phyloP scores from a whole-genome alignment of 495 filamentous ascomycete species.

The Xylaria curta region DNA sequence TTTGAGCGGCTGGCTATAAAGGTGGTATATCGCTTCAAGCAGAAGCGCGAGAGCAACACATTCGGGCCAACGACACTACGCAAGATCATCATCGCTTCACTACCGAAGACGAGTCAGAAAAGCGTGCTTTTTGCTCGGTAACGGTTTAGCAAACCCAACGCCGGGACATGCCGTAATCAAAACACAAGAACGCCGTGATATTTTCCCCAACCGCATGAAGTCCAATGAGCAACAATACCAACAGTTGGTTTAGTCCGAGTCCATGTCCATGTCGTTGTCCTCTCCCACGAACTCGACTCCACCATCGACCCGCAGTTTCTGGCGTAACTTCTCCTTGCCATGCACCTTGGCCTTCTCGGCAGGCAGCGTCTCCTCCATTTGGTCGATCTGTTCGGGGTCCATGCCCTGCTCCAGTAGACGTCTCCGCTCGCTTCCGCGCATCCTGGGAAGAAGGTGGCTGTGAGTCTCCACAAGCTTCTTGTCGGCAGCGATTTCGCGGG shows the following conservation, averaged over 20 bases:
- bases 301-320: conserved; percentile 68
- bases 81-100: conserved; percentile 8
- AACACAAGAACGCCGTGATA: conserved; percentile 29
- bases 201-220: conserved; percentile 33
- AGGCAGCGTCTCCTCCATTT: conserved; percentile 52
- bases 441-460: conserved; percentile 79
- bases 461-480: conserved; percentile 89
- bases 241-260: conserved; percentile 53
- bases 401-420: conserved; percentile 55
- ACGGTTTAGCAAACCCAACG: conserved; percentile 24
- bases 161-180: conserved; percentile 28
- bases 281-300: conserved; percentile 63
- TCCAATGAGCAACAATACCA: conserved; percentile 27
- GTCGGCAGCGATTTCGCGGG: conserved; percentile 75
- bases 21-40: not conserved
- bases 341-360: conserved; percentile 57
- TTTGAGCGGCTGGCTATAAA: not conserved
- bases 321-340: conserved; percentile 67
- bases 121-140: conserved; percentile 14
- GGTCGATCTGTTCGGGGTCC: conserved; percentile 59
- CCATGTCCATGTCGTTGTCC: conserved; percentile 69
- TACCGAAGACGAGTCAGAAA: conserved; percentile 4
- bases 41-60: not conserved
- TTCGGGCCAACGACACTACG: not conserved
- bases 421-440: conserved; percentile 63